Percentiles rank a stretch among this genome's conserved stretches.
These are phyloP conservation scores for Oropetium thomaeum DNA, from an alignment of 176 grass and related monocot species.

Conservation along the genomic window DNA sequence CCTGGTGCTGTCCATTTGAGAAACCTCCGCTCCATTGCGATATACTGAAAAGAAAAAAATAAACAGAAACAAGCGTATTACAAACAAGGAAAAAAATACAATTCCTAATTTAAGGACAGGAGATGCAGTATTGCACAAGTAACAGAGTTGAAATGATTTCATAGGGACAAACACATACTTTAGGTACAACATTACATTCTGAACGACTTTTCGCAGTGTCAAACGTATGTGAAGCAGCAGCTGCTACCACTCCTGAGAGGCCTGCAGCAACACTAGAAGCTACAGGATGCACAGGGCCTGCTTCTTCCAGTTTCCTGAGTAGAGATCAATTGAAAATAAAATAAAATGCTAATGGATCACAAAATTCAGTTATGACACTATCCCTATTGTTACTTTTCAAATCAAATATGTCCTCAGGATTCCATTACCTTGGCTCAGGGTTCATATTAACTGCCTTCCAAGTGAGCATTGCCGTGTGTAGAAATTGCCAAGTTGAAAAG, in stretches of 20 bases:
- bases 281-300: slow-evolving; percentile 59
- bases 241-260: slow-evolving; percentile 68
- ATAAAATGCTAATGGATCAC: not conserved
- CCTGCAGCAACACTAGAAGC: slow-evolving; percentile 80
- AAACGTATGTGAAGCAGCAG: slow-evolving; percentile 83
- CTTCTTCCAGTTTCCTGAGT: slow-evolving; percentile 73
- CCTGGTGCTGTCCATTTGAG: slow-evolving; percentile 70
- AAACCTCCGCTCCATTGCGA: slow-evolving; percentile 82
- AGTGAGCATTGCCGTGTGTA: slow-evolving; percentile 75
- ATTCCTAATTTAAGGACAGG: not conserved
- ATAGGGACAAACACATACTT: slow-evolving; percentile 41
- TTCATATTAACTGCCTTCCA: slow-evolving; percentile 75
- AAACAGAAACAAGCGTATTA: slow-evolving; percentile 16
- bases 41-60: slow-evolving; percentile 47
- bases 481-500: slow-evolving; percentile 91
- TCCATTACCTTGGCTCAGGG: slow-evolving; percentile 70
- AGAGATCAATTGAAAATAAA: slow-evolving; percentile 16
- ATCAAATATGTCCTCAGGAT: not conserved
- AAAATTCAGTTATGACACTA: not conserved
- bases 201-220: slow-evolving; percentile 93
- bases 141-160: slow-evolving; percentile 16
- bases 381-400: slow-evolving; percentile 12
- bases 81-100: slow-evolving; percentile 11
- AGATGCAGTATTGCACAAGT: not conserved
- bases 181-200: slow-evolving; percentile 74